Conservation (phyloP, 192 early-diverging fungal genomes). For the Backusella mclennaniae region DNA sequence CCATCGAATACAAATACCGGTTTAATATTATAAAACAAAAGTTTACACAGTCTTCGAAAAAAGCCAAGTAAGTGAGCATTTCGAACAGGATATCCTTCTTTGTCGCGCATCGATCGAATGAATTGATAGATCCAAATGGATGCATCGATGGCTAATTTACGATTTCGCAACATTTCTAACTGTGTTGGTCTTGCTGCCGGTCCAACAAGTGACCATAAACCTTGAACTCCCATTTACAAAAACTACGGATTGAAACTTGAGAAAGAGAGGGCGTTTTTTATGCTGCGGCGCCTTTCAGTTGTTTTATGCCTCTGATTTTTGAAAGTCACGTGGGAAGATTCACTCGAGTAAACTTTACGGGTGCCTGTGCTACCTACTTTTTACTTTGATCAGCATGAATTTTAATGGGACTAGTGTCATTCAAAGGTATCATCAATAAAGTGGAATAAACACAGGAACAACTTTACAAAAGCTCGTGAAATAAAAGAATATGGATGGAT, state of each 20-base stretch:
- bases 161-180: slow-evolving; percentile 76
- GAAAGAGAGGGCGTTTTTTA: background rate
- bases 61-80: slow-evolving; percentile 93
- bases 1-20: slow-evolving; percentile 99
- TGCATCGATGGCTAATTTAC: slow-evolving; percentile 88
- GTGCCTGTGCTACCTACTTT: too few relatives aligned
- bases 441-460: too few relatives aligned
- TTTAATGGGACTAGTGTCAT: too few relatives aligned
- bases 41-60: slow-evolving; percentile 91
- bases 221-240: slow-evolving; percentile 86
- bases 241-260: background rate
- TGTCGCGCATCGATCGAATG: slow-evolving; percentile 89
- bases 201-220: slow-evolving; percentile 85
- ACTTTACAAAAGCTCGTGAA: too few relatives aligned
- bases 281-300: background rate
- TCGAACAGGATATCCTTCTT: slow-evolving; percentile 75
- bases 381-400: too few relatives aligned
- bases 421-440: too few relatives aligned
- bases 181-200: slow-evolving; percentile 74
- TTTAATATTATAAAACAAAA: slow-evolving; percentile 83
- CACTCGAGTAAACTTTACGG: too few relatives aligned
- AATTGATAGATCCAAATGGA: slow-evolving; percentile 99
- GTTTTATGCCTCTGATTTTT: background rate
- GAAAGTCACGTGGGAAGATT: background rate
- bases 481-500: too few relatives aligned